Base-by-base conservation (phyloP, 257 asterid species). In the Ballota nigra region DNA sequence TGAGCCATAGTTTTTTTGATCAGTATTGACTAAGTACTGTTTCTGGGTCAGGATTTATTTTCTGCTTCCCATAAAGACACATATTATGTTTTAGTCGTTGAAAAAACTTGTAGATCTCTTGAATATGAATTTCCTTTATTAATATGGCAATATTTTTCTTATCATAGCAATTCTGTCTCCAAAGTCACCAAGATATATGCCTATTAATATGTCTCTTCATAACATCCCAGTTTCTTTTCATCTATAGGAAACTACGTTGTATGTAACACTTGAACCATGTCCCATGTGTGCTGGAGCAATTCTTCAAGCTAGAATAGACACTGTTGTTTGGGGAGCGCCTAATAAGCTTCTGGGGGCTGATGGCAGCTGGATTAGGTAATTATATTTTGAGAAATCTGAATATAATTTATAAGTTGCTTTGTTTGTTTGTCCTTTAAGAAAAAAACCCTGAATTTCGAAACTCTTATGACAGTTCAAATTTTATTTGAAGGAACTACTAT, bases 261-360 rank as follows among this genome's bases (percentile, higher is more conserved):
- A 95, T 69, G 91, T 88, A 59, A 95, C 99, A 51, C 98, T 95
- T 57, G 99, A 95, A 82, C 99, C 99, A 4, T 95, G 99, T 64
- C 92, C 99, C 51, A 95, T 95, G 99, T 95, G 99, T 77, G 99
- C 99, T 77, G 98, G 99, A 82, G 99, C 99, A 34, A 95, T 95
- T 83, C 96, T 92, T 78, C 98, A 92, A 83, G 97, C 99, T 58
- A 87, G 99, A 83, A 60, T 95, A 58, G 98, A 95, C 78, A 80
- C 85, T 75, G 85, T 95, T 63, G 98, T 95, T 24, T 95, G 98
- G 98, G 99, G 99, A 29, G 96, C 99, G 63, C 99, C 98, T 15
- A 95, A 92, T 83, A 95, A 95, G 81, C 98, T 95, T 76, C 96
- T 95, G 3, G 99, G 99, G 75, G 99, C 99, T 68, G 98, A 95